Evolutionary conservation across 768 basidiomycete genomes (phyloP), one percentile per base, ranked within the genome.

Genomic region (Artomyces pyxidatus): DNA sequence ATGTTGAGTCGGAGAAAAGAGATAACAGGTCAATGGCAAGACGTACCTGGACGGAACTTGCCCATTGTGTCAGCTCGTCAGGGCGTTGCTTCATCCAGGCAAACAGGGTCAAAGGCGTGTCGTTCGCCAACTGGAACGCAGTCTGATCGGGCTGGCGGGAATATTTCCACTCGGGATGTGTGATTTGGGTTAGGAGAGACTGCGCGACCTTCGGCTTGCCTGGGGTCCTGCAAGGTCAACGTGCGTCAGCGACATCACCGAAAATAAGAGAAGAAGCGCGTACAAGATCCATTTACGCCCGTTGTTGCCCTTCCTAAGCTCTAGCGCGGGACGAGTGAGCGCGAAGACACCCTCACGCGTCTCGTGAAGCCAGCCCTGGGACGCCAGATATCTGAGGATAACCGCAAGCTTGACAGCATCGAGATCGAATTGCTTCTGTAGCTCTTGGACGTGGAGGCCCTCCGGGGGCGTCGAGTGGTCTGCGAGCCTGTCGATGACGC

Each of bases 351-450:
- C 47, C 28, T 59, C 58, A 6, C 28, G 32, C 1, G 55, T 56
- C 43, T 60, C 58, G n/a, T 46, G 47, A 1, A 60, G 29, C 59
- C 59, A 60, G 19, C 59, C 58, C 11, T 46, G 41, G 4, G 52
- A 25, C 10, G 59, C 30, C 12, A 56, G 42, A 42, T 52, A 56
- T 16, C 58, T 55, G 6, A 60, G 48, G 19, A 60, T 43, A 8
- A 48, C 41, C 8, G 49, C 43, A 16, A 60, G 41, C 39, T 59
- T 60, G 10, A 22, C 17, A 12, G 47, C 41, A 38, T 56, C 55
- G 9, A 60, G 28, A 22, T 54, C 55, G 9, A 60, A 35, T 19
- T 37, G 46, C 16, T 42, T 32, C 37, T 52, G 43, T 14, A 60
- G 39, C 12, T 54, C 47, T 16, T n/a, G 22, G 6, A 56, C 58